These are phyloP conservation scores for Syncephalis fuscata DNA, from an alignment of 371 early-diverging fungal genomes.

Conservation along the genomic window DNA sequence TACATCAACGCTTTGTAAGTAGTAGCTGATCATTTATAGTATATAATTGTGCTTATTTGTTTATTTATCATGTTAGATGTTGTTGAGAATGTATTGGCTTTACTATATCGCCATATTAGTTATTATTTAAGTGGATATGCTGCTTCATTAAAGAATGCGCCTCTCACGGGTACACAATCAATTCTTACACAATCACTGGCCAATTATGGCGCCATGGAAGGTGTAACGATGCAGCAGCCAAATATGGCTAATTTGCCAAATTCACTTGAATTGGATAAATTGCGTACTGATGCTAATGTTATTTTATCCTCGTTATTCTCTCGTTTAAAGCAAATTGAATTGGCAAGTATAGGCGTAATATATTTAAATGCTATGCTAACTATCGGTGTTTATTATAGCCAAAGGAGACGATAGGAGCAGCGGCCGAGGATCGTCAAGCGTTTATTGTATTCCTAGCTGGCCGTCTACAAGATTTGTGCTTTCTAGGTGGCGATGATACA, in stretches of 20 bases:
- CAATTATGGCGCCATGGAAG: not conserved
- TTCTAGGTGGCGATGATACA: no score
- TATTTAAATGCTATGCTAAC: no score
- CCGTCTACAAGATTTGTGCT: no score
- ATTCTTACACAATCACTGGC: no score
- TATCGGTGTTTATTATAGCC: no score
- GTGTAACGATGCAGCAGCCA: not conserved
- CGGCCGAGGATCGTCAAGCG: no score
- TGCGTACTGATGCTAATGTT: not conserved
- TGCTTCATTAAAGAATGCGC: not conserved
- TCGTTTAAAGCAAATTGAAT: no score
- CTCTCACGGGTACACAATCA: no score
- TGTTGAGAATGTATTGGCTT: constrained; percentile 23
- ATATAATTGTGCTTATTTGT: not conserved
- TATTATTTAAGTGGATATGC: constrained; percentile 12
- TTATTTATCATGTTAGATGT: constrained; percentile 12
- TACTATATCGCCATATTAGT: constrained; percentile 31
- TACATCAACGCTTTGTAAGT: not conserved
- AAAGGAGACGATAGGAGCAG: no score
- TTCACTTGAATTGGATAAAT: not conserved
- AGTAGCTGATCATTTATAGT: not conserved
- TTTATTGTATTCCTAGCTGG: no score
- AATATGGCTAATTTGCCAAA: not conserved
- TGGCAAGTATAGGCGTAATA: no score
- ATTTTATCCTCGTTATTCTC: not conserved